These are phyloP conservation scores for Phytophthora crassamura DNA, from an alignment of 352 stramenopile genomes.

Conservation along the genomic window DNA sequence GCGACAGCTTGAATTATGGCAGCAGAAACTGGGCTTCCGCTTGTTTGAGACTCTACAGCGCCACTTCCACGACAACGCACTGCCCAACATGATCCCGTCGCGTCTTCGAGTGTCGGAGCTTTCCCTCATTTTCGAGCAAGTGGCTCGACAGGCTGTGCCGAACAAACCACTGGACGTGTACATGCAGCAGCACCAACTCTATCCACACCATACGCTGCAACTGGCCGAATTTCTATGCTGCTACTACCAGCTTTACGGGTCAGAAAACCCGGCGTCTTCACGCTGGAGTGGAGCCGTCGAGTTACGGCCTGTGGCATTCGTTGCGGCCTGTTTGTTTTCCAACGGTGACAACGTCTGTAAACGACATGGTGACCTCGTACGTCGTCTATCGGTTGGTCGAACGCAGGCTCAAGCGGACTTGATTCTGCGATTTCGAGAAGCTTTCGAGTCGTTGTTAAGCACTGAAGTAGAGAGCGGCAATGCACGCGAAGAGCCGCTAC, in stretches of 20 bases:
- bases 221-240: slow-evolving; percentile 72
- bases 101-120: slow-evolving; percentile 56
- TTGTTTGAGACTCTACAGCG: slow-evolving; percentile 67
- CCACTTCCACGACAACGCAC: slow-evolving; percentile 56
- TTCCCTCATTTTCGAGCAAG: slow-evolving; percentile 47
- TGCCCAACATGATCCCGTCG: slow-evolving; percentile 60
- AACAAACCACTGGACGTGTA: slow-evolving; percentile 69
- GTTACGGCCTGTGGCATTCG: slow-evolving; percentile 59
- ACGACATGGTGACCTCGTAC: slow-evolving; percentile 63
- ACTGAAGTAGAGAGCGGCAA: slow-evolving; percentile 16
- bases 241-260: slow-evolving; percentile 76
- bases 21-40: slow-evolving; percentile 65
- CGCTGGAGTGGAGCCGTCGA: slow-evolving; percentile 43
- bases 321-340: slow-evolving; percentile 73
- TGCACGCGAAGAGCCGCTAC: slow-evolving; percentile 8
- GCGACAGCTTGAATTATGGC: slow-evolving; percentile 70
- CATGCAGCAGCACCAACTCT: slow-evolving; percentile 59
- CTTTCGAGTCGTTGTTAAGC: slow-evolving; percentile 54
- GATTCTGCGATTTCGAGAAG: slow-evolving; percentile 69
- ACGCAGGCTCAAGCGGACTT: slow-evolving; percentile 63
- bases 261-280: slow-evolving; percentile 13
- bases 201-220: slow-evolving; percentile 55
- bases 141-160: slow-evolving; percentile 41
- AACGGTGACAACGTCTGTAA: slow-evolving; percentile 60
- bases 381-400: slow-evolving; percentile 61